These are phyloP conservation scores for Xylaria sp. DNA, from an alignment of 2,329 filamentous ascomycete species.

Conservation along the genomic window DNA sequence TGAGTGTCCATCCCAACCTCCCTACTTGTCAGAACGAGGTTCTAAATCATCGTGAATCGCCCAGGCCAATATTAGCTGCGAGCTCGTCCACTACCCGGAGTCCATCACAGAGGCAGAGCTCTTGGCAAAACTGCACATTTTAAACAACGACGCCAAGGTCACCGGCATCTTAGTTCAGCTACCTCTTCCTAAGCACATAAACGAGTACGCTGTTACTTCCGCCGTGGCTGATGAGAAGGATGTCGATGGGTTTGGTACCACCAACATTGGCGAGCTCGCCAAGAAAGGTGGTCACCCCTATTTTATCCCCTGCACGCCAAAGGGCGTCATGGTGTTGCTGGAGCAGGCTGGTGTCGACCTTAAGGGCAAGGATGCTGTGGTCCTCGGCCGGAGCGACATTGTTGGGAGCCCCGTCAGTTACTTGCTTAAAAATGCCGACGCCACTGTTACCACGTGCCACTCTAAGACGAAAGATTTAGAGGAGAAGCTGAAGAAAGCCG, in stretches of 20 bases:
- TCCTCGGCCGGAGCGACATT: conserved; percentile 94
- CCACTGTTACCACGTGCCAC: conserved; percentile 96
- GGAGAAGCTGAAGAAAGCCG: conserved; percentile 81
- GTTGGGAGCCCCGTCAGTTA: conserved; percentile 98
- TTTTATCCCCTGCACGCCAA: conserved; percentile 95
- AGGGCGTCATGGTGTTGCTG: conserved; percentile 95
- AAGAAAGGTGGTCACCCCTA: conserved; percentile 91
- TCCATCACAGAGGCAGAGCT: conserved; percentile 86
- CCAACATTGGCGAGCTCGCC: conserved; percentile 95
- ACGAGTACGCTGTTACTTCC: conserved; percentile 90
- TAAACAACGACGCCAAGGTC: conserved; percentile 87
- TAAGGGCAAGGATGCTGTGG: conserved; percentile 91
- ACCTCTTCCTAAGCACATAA: conserved; percentile 87
- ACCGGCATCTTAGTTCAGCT: conserved; percentile 96
- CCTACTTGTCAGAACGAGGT: not conserved
- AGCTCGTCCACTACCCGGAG: conserved; percentile 85
- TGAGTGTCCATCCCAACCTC: conserved; percentile 53
- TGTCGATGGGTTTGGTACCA: conserved; percentile 94
- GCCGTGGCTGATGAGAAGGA: conserved; percentile 94
- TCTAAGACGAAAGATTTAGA: conserved; percentile 82
- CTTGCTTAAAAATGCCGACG: conserved; percentile 92
- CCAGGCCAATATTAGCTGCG: conserved; percentile 91
- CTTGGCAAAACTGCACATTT: conserved; percentile 79
- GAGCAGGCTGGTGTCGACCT: conserved; percentile 85
- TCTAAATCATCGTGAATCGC: conserved; percentile 40